phyloP scores from a whole-genome alignment of 768 basidiomycete species.

The Auriscalpium microsporum region DNA sequence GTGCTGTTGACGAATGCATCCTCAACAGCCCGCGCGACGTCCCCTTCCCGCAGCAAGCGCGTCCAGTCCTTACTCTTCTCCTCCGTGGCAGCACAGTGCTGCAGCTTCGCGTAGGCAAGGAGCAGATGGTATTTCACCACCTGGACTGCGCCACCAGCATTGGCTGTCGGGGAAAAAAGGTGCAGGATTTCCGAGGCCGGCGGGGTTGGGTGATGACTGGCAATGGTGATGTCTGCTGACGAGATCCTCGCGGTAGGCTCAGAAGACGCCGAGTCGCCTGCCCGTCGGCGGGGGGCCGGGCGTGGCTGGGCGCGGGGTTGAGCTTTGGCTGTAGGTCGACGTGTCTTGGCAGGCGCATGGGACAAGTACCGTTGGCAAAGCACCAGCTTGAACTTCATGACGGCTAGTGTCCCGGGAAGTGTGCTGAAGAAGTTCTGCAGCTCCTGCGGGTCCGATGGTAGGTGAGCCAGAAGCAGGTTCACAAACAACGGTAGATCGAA shows the following conservation, averaged over 20 bases:
- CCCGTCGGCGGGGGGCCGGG: slow-evolving; percentile 11
- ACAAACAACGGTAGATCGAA: slow-evolving; percentile 26
- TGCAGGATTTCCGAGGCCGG: slow-evolving; percentile 13
- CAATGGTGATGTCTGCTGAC: background rate
- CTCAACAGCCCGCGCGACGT: slow-evolving; percentile 6
- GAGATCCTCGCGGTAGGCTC: background rate
- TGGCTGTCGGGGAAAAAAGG: slow-evolving; percentile 4
- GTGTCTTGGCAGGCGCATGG: background rate
- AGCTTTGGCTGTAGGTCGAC: slow-evolving; percentile 7
- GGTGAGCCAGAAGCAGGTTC: slow-evolving; percentile 20
- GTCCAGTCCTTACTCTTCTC: slow-evolving; percentile 10
- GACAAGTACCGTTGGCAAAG: slow-evolving; percentile 21
- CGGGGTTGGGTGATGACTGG: slow-evolving; percentile 1
- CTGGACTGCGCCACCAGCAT: background rate
- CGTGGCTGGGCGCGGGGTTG: slow-evolving; percentile 21
- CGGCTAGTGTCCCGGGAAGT: slow-evolving; percentile 18
- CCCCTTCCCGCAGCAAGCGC: slow-evolving; percentile 11
- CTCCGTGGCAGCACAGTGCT: slow-evolving; percentile 9
- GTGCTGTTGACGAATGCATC: slow-evolving; percentile 4
- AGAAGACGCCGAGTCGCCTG: background rate
- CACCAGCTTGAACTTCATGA: slow-evolving; percentile 22
- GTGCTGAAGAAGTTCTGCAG: slow-evolving; percentile 17
- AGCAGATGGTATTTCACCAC: slow-evolving; percentile 21
- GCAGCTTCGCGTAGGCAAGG: slow-evolving; percentile 19
- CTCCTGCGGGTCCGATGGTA: slow-evolving; percentile 16